phyloP scores from a whole-genome alignment of 371 early-diverging fungal genomes.

The Apophysomyces elegans region DNA sequence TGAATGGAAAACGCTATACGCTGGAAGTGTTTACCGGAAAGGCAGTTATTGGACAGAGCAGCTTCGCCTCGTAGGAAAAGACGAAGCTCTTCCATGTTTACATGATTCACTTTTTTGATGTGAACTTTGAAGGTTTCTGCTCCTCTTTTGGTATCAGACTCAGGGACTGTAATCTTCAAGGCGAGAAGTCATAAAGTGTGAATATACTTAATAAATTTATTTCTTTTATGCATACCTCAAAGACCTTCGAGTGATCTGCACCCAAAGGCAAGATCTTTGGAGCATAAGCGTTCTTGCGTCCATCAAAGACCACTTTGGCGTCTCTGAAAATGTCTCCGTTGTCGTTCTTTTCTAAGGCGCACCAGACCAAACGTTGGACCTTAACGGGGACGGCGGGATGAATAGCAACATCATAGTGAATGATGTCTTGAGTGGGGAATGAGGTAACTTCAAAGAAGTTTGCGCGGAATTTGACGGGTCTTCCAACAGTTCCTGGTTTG shows the following conservation, averaged over 20 bases:
- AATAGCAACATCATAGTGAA: conserved; percentile 46
- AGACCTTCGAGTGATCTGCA: conserved; percentile 42
- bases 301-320: conserved; percentile 55
- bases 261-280: conserved; percentile 45
- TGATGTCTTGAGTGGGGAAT: conserved; percentile 44
- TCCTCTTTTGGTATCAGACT: conserved; percentile 26
- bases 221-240: conserved; percentile 41
- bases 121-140: conserved; percentile 55
- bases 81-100: conserved; percentile 60
- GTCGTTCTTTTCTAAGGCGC: conserved; percentile 40
- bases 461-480: conserved; percentile 36
- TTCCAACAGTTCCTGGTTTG: conserved; percentile 34
- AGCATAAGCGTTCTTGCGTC: conserved; percentile 53
- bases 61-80: conserved; percentile 53
- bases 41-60: conserved; percentile 46
- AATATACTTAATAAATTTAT: background rate
- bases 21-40: conserved; percentile 38
- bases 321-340: conserved; percentile 37
- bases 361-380: conserved; percentile 30
- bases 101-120: conserved; percentile 63
- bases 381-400: conserved; percentile 18
- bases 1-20: background rate
- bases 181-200: background rate
- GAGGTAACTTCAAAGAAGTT: conserved; percentile 54
- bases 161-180: conserved; percentile 44